A percentile compares a stretch with the other conserved stretches of the same genome.
These are phyloP conservation scores for Calonectria fujianensis DNA, from an alignment of 2,329 filamentous ascomycete genomes.

Conservation along the genomic window DNA sequence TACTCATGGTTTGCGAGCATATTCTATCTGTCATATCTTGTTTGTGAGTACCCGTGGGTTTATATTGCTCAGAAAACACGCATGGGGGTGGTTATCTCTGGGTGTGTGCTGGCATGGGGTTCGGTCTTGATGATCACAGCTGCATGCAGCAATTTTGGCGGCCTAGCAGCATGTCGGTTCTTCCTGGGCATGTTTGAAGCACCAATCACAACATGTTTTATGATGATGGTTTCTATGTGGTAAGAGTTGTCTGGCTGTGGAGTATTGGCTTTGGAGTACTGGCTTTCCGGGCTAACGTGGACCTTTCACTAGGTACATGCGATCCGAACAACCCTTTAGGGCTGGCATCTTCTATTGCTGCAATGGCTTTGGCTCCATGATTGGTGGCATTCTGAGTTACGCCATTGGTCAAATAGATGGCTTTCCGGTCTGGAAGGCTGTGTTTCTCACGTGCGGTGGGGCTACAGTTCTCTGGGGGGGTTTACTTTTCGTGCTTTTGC, in stretches of 20 bases:
- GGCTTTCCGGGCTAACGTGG: background rate
- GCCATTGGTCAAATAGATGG: conserved; percentile 70
- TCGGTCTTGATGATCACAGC: conserved; percentile 65
- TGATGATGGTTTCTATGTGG: conserved; percentile 71
- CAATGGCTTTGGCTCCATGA: conserved; percentile 66
- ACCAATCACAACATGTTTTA: conserved; percentile 68
- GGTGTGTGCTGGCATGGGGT: conserved; percentile 60
- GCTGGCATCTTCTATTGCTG: conserved; percentile 60
- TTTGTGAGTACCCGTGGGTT: conserved; percentile 63
- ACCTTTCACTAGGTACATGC: conserved; percentile 58
- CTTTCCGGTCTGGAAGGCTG: conserved; percentile 67
- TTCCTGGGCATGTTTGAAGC: conserved; percentile 69
- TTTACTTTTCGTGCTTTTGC: conserved; percentile 65
- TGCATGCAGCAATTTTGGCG: conserved; percentile 63
- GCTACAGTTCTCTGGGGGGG: conserved; percentile 68
- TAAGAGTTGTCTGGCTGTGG: background rate
- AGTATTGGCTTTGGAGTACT: background rate
- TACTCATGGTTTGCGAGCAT: conserved; percentile 72
- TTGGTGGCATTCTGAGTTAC: conserved; percentile 68
- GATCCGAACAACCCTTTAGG: conserved; percentile 66
- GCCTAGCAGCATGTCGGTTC: conserved; percentile 65
- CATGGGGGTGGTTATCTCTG: conserved; percentile 60
- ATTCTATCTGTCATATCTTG: conserved; percentile 71
- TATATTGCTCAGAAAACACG: conserved; percentile 60
- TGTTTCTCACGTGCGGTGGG: conserved; percentile 70